Evolutionary conservation across 192 early-diverging fungal species (phyloP).

Genomic region (Coemansia sp.): DNA sequence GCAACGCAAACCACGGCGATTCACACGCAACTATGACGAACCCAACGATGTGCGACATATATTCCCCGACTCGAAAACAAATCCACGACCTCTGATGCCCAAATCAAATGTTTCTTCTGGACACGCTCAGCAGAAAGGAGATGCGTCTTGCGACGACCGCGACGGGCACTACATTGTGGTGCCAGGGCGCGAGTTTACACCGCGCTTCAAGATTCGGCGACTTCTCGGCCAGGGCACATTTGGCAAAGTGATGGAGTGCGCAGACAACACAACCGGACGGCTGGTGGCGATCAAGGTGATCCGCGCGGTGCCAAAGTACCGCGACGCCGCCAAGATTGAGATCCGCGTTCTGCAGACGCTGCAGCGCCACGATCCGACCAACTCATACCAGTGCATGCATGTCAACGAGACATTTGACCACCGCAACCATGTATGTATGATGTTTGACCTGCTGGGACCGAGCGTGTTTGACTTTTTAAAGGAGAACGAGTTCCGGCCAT

Average conservation of each 20-base stretch:
- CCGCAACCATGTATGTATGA: constrained; percentile 95
- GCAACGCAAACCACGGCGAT: constrained; percentile 7
- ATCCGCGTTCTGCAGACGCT: constrained; percentile 81
- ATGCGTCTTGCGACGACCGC: constrained; percentile 73
- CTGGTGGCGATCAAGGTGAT: constrained; percentile 91
- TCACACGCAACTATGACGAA: constrained; percentile 20
- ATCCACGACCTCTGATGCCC: constrained; percentile 23
- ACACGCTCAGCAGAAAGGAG: constrained; percentile 46
- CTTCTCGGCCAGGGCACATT: constrained; percentile 96
- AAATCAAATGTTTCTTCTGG: constrained; percentile 14
- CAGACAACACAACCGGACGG: constrained; percentile 58
- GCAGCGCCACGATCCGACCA: constrained; percentile 75
- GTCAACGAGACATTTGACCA: constrained; percentile 81
- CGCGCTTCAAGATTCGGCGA: constrained; percentile 79
- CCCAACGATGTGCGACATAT: constrained; percentile 36
- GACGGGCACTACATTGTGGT: constrained; percentile 91
- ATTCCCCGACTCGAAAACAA: constrained; percentile 36
- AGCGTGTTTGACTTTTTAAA: constrained; percentile 97
- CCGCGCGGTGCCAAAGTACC: constrained; percentile 89
- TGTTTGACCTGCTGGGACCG: constrained; percentile 86
- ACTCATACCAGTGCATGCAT: constrained; percentile 84
- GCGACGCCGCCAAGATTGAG: constrained; percentile 88
- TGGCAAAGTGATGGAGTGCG: constrained; percentile 93
- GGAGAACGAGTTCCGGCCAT: constrained; percentile 83
- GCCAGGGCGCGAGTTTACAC: constrained; percentile 67